Base-by-base conservation (phyloP, 192 early-diverging fungal genomes). In the Dimargaris xerosporica region DNA sequence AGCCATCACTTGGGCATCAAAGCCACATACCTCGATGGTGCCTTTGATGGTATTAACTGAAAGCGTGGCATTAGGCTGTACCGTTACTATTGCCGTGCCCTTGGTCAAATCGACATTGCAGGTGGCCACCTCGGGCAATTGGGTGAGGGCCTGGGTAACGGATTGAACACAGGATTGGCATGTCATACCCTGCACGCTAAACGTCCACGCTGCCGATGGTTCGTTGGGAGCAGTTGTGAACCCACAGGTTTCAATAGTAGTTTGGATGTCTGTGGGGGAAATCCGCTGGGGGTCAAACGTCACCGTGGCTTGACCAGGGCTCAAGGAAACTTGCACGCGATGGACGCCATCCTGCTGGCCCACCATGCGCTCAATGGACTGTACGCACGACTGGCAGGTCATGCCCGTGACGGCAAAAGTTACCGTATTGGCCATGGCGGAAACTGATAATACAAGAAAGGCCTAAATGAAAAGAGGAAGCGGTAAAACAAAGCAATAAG, bases 361-460 rank as follows among this genome's bases (percentile, higher is more conserved):
- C 17, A 93, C 60, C 7, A 71, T 82, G 17, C 66, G 65, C 25
- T 80, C 82, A 61, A 94, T 83, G 7, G 84, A 76, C 16, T 81
- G 75, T 12, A 93, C 91, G 63, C 91, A 94, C 30, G 86, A 89
- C 69, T 87, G 76, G 75, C 90, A 92, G 0, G 86, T 90, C 90
- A 92, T 92, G 52, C 87, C 86, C 51, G 66, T 64, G 55, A 81
- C 75, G 10, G 69, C 59, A 19, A 88, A 61, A 21, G 63, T 71
- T 10, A 53, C n/a, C n/a, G n/a, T n/a, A n/a, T n/a, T n/a, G n/a
- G n/a, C n/a, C n/a, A n/a, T n/a, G n/a, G n/a, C n/a, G n/a, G n/a
- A n/a, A n/a, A n/a, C n/a, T n/a, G n/a, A n/a, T n/a, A n/a, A n/a
- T n/a, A n/a, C n/a, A n/a, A n/a, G n/a, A n/a, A n/a, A n/a, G n/a